phyloP scores from a whole-genome alignment of 2,329 filamentous ascomycete genomes.

The Aspergillus bombycis region DNA sequence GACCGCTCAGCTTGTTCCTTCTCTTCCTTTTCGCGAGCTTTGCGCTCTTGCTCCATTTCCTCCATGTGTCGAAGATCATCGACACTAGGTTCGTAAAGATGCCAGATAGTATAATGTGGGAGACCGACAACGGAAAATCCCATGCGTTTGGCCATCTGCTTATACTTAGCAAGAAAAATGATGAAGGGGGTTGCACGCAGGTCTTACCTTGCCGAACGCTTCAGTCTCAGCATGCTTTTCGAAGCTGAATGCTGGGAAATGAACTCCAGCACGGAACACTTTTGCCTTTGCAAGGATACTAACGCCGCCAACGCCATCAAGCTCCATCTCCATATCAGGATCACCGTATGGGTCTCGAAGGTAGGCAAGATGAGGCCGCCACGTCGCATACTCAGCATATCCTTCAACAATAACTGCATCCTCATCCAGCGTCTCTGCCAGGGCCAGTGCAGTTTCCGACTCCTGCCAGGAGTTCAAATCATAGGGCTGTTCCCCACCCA shows the following conservation, averaged over 20 bases:
- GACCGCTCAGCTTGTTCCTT: slow-evolving; percentile 70
- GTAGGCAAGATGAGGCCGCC: slow-evolving; percentile 95
- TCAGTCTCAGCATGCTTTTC: slow-evolving; percentile 98
- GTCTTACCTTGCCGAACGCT: slow-evolving; percentile 89
- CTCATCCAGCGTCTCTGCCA: slow-evolving; percentile 94
- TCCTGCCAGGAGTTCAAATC: slow-evolving; percentile 99
- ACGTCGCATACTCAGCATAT: slow-evolving; percentile 98
- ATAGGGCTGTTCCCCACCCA: slow-evolving; percentile 96
- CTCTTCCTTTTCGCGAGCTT: slow-evolving; percentile 79
- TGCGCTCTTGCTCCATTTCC: slow-evolving; percentile 90
- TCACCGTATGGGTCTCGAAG: slow-evolving; percentile 95
- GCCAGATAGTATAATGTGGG: slow-evolving; percentile 98
- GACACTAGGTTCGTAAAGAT: slow-evolving; percentile 98
- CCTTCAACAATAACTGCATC: slow-evolving; percentile 98
- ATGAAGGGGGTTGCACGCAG: not conserved
- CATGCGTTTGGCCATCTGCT: slow-evolving; percentile 95
- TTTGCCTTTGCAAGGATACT: slow-evolving; percentile 95
- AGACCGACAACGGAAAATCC: slow-evolving; percentile 91
- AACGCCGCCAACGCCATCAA: slow-evolving; percentile 95
- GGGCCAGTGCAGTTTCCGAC: slow-evolving; percentile 89
- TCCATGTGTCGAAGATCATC: slow-evolving; percentile 98
- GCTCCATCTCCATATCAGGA: slow-evolving; percentile 99
- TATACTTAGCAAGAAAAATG: slow-evolving; percentile 18
- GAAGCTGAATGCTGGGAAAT: slow-evolving; percentile 98
- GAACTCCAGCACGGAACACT: slow-evolving; percentile 91